Base-by-base conservation (phyloP, 352 stramenopile species). In the Pythium myriotylum region DNA sequence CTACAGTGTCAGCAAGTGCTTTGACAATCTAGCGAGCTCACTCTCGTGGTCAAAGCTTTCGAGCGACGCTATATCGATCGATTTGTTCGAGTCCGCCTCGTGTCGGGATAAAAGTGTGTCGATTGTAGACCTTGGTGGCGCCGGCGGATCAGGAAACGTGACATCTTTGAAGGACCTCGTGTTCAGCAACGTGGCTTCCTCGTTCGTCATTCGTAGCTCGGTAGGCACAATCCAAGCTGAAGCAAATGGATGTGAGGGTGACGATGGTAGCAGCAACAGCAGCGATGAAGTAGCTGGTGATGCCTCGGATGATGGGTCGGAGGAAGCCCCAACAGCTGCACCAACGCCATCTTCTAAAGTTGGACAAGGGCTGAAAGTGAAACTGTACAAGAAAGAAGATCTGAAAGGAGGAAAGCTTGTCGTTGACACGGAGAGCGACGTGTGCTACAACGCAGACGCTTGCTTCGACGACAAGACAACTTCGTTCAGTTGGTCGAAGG, bases 381-480 rank as follows among this genome's bases (percentile, higher is more conserved):
- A 35, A 10, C 24, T 20, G 24, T 24, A 12, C n/a, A 48, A 24
- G 24, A 20, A 24, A 6, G 8, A 8, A 23, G 41, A 48, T 23
- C n/a, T 20, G 17, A 24, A 24, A 48, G 12, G 41, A 23, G 24
- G 41, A 23, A 24, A 48, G n/a, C 8, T 24, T 2, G 14, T 48
- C 41, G n/a, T 24, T 9, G 41, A 48, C 41, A 19, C 41, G 3
- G 41, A 48, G 41, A 24, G 41, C n/a, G 41, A 48, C 41, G 13
- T 48, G n/a, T 48, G 41, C 41, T 48, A 48, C 41, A 23, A 48
- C n/a, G 41, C 24, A 8, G n/a, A 48, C 41, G 24, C 41, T 8
- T 48, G 41, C 41, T 48, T 48, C n/a, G 41, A 24, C 24, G 41
- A 48, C 41, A 48, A 48, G 41, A 24, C 41, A 8, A 48, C 41